These are phyloP conservation scores for Debaryomyces robertsiae DNA, from an alignment of 1,139 yeast genomes.

Conservation along the genomic window DNA sequence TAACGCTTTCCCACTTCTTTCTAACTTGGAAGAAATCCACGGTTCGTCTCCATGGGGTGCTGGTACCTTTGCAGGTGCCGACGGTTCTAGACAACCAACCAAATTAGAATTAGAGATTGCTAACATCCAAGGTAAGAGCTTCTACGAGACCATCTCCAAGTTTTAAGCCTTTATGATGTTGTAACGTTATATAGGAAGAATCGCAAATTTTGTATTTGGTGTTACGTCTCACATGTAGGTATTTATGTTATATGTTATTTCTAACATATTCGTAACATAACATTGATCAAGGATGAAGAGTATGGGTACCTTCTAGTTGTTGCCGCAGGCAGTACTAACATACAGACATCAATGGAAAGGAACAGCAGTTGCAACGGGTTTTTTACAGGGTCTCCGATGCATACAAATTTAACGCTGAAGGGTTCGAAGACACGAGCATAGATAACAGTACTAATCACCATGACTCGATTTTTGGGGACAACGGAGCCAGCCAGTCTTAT, in stretches of 20 bases:
- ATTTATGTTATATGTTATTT: too few relatives aligned
- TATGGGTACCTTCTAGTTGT: too few relatives aligned
- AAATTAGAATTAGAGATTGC: conserved; percentile 68
- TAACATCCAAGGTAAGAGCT: conserved; percentile 61
- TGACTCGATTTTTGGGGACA: conserved; percentile 1
- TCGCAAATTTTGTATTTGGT: too few relatives aligned
- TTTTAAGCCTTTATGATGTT: conserved; percentile 17
- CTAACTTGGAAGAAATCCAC: conserved; percentile 68
- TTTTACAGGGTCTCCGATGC: background rate
- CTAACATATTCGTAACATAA: too few relatives aligned
- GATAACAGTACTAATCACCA: background rate
- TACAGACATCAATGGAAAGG: background rate
- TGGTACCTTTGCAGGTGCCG: conserved; percentile 76
- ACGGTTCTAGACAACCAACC: conserved; percentile 75
- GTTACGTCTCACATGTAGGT: too few relatives aligned
- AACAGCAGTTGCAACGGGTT: background rate
- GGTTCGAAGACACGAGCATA: background rate
- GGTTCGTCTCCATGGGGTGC: conserved; percentile 94
- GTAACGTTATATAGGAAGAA: background rate
- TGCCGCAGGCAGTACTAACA: conserved; percentile 1
- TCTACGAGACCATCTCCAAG: conserved; percentile 46
- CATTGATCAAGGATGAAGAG: too few relatives aligned
- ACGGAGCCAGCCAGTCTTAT: background rate
- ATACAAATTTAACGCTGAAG: background rate
- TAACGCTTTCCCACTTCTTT: conserved; percentile 56